phyloP scores from a whole-genome alignment of 2,329 filamentous ascomycete genomes.

The Cladobotryum mycophilum region DNA sequence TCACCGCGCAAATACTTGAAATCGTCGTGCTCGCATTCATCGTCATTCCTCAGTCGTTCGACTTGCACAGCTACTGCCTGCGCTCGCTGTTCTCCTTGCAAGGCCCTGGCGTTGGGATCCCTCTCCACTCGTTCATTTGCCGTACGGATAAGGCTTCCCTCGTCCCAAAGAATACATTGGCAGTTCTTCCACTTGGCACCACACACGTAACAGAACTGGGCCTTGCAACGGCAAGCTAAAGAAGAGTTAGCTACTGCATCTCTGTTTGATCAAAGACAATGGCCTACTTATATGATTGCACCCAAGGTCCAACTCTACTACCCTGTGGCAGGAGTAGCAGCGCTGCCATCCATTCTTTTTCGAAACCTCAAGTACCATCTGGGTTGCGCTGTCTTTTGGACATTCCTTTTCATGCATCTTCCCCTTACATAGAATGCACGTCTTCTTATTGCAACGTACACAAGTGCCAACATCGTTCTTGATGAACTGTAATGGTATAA shows the following conservation, averaged over 20 bases:
- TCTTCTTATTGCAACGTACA: constrained; percentile 32
- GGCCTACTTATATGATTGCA: constrained; percentile 54
- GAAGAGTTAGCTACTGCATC: neutral
- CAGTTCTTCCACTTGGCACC: constrained; percentile 37
- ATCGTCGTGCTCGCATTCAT: neutral
- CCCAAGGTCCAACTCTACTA: constrained; percentile 45
- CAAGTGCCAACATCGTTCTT: constrained; percentile 34
- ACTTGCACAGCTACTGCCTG: neutral
- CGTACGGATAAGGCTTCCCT: constrained; percentile 15
- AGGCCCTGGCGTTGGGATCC: neutral
- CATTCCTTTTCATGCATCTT: constrained; percentile 41
- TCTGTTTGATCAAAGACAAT: neutral
- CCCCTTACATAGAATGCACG: constrained; percentile 47
- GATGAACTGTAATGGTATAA: constrained; percentile 35
- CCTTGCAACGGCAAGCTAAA: constrained; percentile 38
- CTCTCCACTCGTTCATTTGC: neutral
- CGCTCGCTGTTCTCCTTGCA: neutral
- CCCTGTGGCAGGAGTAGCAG: constrained; percentile 37
- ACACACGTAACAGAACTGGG: constrained; percentile 46
- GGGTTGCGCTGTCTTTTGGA: constrained; percentile 33
- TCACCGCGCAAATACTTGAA: neutral
- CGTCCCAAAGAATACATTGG: constrained; percentile 31
- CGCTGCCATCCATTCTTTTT: constrained; percentile 42
- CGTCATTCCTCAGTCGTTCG: neutral
- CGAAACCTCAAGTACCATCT: constrained; percentile 36